phyloP scores from a whole-genome alignment of 2,329 filamentous ascomycete genomes.

The Phaeosphaeria sp. region DNA sequence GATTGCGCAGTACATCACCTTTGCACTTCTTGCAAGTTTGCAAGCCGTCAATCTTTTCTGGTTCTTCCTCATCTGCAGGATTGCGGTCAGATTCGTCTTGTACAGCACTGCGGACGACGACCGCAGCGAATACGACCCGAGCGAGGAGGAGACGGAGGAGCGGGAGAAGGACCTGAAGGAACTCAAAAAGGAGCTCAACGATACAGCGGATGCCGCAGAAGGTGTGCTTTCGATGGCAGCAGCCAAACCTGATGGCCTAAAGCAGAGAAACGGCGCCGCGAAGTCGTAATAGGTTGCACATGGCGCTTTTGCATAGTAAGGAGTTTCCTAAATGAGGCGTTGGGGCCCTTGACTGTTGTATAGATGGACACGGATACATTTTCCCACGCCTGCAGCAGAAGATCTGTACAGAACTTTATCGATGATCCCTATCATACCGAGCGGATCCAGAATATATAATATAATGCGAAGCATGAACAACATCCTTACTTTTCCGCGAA shows the following conservation, averaged over 20 bases:
- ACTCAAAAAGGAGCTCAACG: conserved; percentile 9
- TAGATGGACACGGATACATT: neutral
- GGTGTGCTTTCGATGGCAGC: neutral
- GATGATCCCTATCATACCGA: neutral
- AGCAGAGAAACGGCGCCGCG: neutral
- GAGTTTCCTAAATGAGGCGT: neutral
- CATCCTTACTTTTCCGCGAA: neutral
- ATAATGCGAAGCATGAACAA: neutral
- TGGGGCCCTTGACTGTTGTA: neutral
- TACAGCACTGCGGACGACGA: conserved; percentile 71
- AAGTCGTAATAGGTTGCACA: neutral
- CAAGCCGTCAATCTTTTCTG: conserved; percentile 83
- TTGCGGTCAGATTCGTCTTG: conserved; percentile 73
- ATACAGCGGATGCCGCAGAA: conserved; percentile 9
- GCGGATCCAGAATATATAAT: neutral
- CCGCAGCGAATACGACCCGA: conserved; percentile 68
- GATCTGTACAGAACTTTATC: neutral
- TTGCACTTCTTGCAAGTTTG: conserved; percentile 67
- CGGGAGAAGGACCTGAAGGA: conserved; percentile 19
- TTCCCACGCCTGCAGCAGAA: neutral
- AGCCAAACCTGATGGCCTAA: neutral
- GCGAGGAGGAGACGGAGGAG: conserved; percentile 54
- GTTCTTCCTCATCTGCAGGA: conserved; percentile 78
- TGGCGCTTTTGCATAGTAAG: neutral
- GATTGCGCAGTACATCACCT: conserved; percentile 72